Evolutionary conservation across 2,329 filamentous ascomycete genomes (phyloP).

Genomic region (Fusarium sublunatum): DNA sequence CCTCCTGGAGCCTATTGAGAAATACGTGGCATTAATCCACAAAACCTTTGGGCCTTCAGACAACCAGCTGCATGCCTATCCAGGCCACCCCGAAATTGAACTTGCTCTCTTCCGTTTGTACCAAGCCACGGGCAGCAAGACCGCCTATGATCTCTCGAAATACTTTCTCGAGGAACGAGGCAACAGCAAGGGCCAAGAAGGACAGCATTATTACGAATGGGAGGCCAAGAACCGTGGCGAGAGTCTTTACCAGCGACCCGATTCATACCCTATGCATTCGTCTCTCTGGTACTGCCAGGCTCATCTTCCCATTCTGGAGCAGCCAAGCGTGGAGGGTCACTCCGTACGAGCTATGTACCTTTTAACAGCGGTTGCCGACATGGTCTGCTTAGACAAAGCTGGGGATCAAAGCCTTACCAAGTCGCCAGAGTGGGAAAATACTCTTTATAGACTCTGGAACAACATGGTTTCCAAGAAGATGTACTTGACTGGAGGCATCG

Average conservation of each 20-base stretch:
- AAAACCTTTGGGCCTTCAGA: constrained; percentile 62
- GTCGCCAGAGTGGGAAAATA: constrained; percentile 46
- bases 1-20: constrained; percentile 52
- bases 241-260: constrained; percentile 58
- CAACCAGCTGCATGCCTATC: constrained; percentile 67
- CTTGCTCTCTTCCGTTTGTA: constrained; percentile 56
- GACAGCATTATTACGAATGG: constrained; percentile 64
- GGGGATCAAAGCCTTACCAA: constrained; percentile 38
- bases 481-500: constrained; percentile 72
- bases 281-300: constrained; percentile 66
- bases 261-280: constrained; percentile 57
- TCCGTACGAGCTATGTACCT: constrained; percentile 71
- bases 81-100: constrained; percentile 63
- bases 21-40: constrained; percentile 59
- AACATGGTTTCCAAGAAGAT: constrained; percentile 72
- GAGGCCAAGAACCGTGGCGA: constrained; percentile 65
- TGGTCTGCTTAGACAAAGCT: constrained; percentile 50
- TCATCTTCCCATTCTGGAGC: constrained; percentile 64
- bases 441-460: constrained; percentile 64
- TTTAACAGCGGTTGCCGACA: constrained; percentile 67
- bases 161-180: constrained; percentile 70
- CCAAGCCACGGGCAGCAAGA: constrained; percentile 49
- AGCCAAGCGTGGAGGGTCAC: constrained; percentile 60
- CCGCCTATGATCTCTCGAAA: constrained; percentile 59
- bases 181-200: constrained; percentile 60